A percentile compares a stretch with the other conserved stretches of the same genome.
Conservation (phyloP, 2,329 filamentous ascomycete genomes). For the Cylindrodendrum hubeiense region DNA sequence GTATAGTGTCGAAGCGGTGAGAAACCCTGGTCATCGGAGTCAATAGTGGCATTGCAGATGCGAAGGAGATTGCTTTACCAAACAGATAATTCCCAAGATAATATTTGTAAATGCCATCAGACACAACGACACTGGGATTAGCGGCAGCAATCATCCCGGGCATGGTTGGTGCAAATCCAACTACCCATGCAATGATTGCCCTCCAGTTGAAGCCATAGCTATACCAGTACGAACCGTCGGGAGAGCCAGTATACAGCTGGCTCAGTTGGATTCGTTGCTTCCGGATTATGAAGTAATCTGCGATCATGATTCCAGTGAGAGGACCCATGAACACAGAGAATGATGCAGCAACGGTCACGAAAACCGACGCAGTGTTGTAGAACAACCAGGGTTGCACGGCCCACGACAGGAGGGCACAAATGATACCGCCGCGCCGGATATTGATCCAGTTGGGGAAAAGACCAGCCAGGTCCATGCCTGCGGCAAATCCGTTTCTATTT, state of each 20-base stretch:
- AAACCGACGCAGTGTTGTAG: slow-evolving; percentile 44
- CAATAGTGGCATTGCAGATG: background rate
- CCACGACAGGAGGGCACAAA: slow-evolving; percentile 40
- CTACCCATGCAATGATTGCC: slow-evolving; percentile 2
- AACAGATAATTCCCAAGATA: background rate
- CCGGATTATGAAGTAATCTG: slow-evolving; percentile 48
- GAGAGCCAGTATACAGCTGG: slow-evolving; percentile 48
- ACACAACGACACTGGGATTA: background rate
- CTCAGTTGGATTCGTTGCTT: slow-evolving; percentile 51
- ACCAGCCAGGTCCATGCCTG: slow-evolving; percentile 43
- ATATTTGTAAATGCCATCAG: background rate
- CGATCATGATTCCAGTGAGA: slow-evolving; percentile 46
- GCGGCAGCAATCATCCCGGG: background rate
- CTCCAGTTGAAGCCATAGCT: slow-evolving; percentile 49
- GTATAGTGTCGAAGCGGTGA: background rate
- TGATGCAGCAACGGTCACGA: slow-evolving; percentile 43
- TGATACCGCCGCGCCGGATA: slow-evolving; percentile 44
- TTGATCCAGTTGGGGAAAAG: slow-evolving; percentile 44
- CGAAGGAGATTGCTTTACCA: background rate
- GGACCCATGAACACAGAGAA: slow-evolving; percentile 48
- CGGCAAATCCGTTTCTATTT: background rate
- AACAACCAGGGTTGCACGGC: slow-evolving; percentile 47
- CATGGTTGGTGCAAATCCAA: background rate
- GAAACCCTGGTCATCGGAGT: background rate
- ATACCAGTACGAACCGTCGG: slow-evolving; percentile 52